These are phyloP conservation scores for Cornus controversa DNA, from an alignment of 148 eudicot genomes.

Conservation along the genomic window DNA sequence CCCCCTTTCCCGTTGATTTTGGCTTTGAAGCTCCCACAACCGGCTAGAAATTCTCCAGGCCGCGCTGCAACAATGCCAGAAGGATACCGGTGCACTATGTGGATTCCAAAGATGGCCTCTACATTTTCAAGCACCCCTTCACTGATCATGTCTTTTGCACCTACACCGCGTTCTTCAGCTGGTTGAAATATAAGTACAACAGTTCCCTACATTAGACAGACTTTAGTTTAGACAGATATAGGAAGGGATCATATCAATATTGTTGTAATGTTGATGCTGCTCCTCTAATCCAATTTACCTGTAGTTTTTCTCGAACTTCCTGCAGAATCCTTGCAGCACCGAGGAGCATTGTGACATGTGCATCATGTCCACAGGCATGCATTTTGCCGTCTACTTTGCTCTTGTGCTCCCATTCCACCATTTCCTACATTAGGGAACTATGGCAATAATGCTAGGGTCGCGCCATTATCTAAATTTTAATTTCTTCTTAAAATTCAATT, in stretches of 20 bases:
- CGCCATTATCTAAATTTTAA: too few species aligned
- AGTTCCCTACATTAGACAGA: conserved; percentile 28
- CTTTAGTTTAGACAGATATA: not conserved
- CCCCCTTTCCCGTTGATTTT: conserved; percentile 28
- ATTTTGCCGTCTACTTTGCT: conserved; percentile 45
- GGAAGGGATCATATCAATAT: not conserved
- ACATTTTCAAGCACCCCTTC: conserved; percentile 32
- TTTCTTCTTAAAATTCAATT: too few species aligned
- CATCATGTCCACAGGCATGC: conserved; percentile 61
- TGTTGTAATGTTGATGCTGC: not conserved
- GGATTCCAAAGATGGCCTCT: conserved; percentile 36
- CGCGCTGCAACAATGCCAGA: conserved; percentile 25
- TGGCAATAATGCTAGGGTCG: not conserved
- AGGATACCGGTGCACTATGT: conserved; percentile 23
- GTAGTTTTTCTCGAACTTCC: conserved; percentile 22
- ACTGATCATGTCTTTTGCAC: conserved; percentile 36
- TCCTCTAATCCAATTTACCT: conserved; percentile 17
- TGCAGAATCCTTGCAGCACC: conserved; percentile 45
- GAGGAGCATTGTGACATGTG: conserved; percentile 49
- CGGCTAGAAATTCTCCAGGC: conserved; percentile 39
- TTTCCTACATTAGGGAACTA: conserved; percentile 23
- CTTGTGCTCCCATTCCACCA: conserved; percentile 46
- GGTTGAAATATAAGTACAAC: conserved; percentile 43
- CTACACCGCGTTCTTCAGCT: conserved; percentile 40
- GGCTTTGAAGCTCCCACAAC: conserved; percentile 40